phyloP scores from a whole-genome alignment of 192 early-diverging fungal genomes.

The Mortierella alpina region DNA sequence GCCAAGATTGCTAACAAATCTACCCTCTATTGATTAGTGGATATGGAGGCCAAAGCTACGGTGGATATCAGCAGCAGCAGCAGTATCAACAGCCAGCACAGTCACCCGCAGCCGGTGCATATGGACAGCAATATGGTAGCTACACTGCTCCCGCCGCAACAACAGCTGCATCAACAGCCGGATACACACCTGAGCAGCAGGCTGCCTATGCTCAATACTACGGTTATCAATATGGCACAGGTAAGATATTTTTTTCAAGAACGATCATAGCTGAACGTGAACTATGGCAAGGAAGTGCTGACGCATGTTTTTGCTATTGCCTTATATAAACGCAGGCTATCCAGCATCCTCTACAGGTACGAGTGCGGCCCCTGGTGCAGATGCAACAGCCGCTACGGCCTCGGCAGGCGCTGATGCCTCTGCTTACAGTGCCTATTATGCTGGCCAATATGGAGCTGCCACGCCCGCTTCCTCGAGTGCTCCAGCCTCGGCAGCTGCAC shows the following conservation, averaged over 20 bases:
- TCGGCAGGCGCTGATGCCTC: conserved; percentile 14
- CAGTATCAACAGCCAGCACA: conserved; percentile 32
- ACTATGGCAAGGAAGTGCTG: neutral
- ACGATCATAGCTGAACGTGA: neutral
- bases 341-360: neutral
- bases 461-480: conserved; percentile 10
- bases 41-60: conserved; percentile 42
- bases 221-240: conserved; percentile 35
- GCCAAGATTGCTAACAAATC: neutral
- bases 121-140: conserved; percentile 45
- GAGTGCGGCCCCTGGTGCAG: conserved; percentile 15
- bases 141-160: conserved; percentile 37
- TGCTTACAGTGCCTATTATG: conserved; percentile 34
- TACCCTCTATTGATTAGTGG: conserved; percentile 11
- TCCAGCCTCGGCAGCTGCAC: neutral
- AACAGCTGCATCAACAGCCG: conserved; percentile 16
- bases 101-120: conserved; percentile 18
- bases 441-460: conserved; percentile 29
- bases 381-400: conserved; percentile 11
- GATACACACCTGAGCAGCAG: conserved; percentile 52
- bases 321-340: conserved; percentile 9
- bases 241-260: neutral
- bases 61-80: conserved; percentile 42
- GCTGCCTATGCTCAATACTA: conserved; percentile 55
- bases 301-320: neutral